phyloP scores from a whole-genome alignment of 2,329 filamentous ascomycete genomes.

The Chaetomiaceae sp. region DNA sequence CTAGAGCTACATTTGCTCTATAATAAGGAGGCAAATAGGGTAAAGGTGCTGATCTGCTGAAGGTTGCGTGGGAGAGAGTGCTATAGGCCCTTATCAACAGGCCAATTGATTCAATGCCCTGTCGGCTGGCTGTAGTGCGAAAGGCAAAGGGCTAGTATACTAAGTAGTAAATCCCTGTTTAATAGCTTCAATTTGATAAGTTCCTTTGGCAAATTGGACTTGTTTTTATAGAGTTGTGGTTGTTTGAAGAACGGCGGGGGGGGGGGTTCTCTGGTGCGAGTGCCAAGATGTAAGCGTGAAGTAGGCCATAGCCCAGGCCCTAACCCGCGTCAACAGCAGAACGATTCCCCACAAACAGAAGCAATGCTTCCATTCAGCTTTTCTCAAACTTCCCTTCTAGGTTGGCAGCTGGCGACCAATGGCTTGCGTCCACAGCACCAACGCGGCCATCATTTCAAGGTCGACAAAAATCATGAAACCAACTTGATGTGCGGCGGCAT shows the following conservation, averaged over 20 bases:
- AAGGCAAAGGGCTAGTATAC: not conserved
- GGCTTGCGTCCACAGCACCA: not conserved
- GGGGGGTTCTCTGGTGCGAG: too few relatives aligned
- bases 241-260: not conserved
- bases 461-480: not conserved
- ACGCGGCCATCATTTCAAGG: not conserved
- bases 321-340: too few relatives aligned
- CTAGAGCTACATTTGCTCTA: not conserved
- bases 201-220: not conserved
- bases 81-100: not conserved
- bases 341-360: not conserved
- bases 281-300: too few relatives aligned
- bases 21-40: not conserved
- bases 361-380: not conserved
- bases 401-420: constrained; percentile 6
- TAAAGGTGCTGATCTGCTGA: not conserved
- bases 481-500: not conserved
- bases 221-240: not conserved
- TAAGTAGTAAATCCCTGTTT: not conserved
- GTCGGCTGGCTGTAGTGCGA: not conserved
- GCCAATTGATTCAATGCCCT: not conserved
- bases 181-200: not conserved
- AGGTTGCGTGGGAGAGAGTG: not conserved
- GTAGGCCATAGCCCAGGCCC: constrained; percentile 11
- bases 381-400: too few relatives aligned